Evolutionary conservation across 768 basidiomycete genomes (phyloP).

Genomic region (Trametes cinnabarina): DNA sequence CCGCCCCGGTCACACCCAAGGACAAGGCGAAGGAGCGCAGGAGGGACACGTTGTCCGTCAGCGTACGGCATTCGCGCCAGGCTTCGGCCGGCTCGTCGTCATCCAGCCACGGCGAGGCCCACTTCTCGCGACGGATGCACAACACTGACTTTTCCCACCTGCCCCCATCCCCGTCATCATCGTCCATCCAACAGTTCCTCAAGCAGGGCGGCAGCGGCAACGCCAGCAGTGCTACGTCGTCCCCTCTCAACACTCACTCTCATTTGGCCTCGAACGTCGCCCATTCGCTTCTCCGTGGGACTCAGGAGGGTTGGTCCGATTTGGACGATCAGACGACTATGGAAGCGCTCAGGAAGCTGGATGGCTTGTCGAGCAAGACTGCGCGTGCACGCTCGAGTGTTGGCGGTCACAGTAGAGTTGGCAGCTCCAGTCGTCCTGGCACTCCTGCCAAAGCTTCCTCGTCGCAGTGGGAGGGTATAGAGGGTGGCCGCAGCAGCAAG

Average conservation of each 20-base stretch:
- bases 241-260: slow-evolving; percentile 39
- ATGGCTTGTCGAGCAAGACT: slow-evolving; percentile 78
- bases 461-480: slow-evolving; percentile 74
- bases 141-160: slow-evolving; percentile 84
- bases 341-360: slow-evolving; percentile 89
- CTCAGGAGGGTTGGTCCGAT: slow-evolving; percentile 87
- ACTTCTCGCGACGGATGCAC: slow-evolving; percentile 57
- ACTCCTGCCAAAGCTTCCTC: slow-evolving; percentile 64
- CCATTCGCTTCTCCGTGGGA: slow-evolving; percentile 81
- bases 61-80: slow-evolving; percentile 55
- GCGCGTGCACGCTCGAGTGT: slow-evolving; percentile 77
- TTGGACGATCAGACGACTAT: slow-evolving; percentile 86
- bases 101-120: slow-evolving; percentile 52
- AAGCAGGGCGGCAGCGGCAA: slow-evolving; percentile 44
- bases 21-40: slow-evolving; percentile 49
- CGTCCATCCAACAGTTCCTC: slow-evolving; percentile 82
- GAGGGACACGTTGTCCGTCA: slow-evolving; percentile 31
- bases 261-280: slow-evolving; percentile 67
- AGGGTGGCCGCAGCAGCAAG: slow-evolving; percentile 39
- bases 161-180: slow-evolving; percentile 88
- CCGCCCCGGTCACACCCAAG: slow-evolving; percentile 34
- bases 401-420: slow-evolving; percentile 33
- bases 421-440: slow-evolving; percentile 65
- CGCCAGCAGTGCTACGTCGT: slow-evolving; percentile 37
- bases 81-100: slow-evolving; percentile 67